These are phyloP conservation scores for Bjerkandera adusta DNA, from an alignment of 1,284 basidiomycete species.

Conservation along the genomic window DNA sequence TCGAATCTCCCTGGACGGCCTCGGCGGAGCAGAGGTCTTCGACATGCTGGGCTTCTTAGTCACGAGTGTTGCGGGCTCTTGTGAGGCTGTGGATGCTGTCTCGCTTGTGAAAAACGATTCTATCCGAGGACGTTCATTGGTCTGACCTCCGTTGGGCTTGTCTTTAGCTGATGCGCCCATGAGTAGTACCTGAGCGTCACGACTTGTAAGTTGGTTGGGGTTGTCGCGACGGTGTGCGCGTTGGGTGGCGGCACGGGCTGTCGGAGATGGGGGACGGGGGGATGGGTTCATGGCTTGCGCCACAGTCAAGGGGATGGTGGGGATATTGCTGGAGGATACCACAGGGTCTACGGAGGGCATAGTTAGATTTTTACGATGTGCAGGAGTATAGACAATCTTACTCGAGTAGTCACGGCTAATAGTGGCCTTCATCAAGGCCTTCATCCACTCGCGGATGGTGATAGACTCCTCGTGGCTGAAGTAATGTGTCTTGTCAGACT, in stretches of 20 bases:
- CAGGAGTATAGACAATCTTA: slow-evolving; percentile 44
- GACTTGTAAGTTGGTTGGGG: slow-evolving; percentile 84
- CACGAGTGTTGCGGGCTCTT: slow-evolving; percentile 19
- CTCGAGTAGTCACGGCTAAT: slow-evolving; percentile 91
- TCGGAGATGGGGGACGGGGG: slow-evolving; percentile 92
- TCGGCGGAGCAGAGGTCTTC: slow-evolving; percentile 42
- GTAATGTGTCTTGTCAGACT: slow-evolving; percentile 83
- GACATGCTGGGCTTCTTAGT: slow-evolving; percentile 14
- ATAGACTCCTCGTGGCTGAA: slow-evolving; percentile 90
- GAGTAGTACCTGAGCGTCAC: slow-evolving; percentile 80
- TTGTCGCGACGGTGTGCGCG: slow-evolving; percentile 86
- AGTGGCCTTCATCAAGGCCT: slow-evolving; percentile 98
- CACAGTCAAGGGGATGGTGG: slow-evolving; percentile 92
- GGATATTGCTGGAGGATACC: slow-evolving; percentile 95
- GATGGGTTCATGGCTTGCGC: slow-evolving; percentile 96
- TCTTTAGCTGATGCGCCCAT: slow-evolving; percentile 58
- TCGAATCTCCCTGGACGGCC: slow-evolving; percentile 62
- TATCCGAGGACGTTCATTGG: slow-evolving; percentile 42
- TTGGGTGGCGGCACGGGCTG: slow-evolving; percentile 86
- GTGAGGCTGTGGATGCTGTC: slow-evolving; percentile 25
- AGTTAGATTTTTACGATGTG: slow-evolving; percentile 16
- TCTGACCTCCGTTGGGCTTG: slow-evolving; percentile 33
- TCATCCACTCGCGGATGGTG: slow-evolving; percentile 96
- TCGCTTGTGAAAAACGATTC: slow-evolving; percentile 58
- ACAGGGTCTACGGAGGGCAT: slow-evolving; percentile 71